Evolutionary conservation across 306 rosid genomes (phyloP).

Genomic region (Elaeagnus macrophylla): DNA sequence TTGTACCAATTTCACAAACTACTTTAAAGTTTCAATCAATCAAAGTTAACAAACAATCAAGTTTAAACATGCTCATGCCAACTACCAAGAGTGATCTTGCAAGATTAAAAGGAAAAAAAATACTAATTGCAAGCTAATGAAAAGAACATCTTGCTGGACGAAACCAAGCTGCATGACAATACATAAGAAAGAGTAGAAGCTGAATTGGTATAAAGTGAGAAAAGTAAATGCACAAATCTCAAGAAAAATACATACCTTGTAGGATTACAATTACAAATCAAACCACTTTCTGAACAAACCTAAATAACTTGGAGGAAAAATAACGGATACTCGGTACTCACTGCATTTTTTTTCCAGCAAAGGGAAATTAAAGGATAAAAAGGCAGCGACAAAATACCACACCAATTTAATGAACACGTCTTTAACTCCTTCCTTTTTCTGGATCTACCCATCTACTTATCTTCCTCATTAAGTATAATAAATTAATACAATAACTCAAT

Average conservation of each 20-base stretch:
- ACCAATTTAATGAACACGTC: constrained; percentile 21
- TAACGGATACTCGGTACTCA: too few species aligned
- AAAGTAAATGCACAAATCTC: constrained; percentile 22
- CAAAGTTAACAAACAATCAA: too few species aligned
- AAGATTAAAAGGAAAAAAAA: too few species aligned
- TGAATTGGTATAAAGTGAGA: constrained; percentile 1
- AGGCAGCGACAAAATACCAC: constrained; percentile 23
- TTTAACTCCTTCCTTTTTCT: constrained; percentile 1
- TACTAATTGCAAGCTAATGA: too few species aligned
- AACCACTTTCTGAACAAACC: constrained; percentile 15
- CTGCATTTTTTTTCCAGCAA: constrained; percentile 24
- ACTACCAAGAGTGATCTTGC: too few species aligned
- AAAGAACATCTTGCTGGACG: too few species aligned
- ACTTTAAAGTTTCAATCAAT: too few species aligned
- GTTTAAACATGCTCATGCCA: too few species aligned
- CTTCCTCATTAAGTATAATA: constrained; percentile 23
- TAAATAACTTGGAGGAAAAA: neutral
- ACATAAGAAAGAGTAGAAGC: neutral
- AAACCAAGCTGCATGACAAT: neutral
- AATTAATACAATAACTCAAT: constrained; percentile 25
- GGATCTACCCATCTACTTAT: constrained; percentile 16
- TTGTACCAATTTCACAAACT: too few species aligned
- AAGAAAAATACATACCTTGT: constrained; percentile 27
- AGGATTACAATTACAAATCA: constrained; percentile 17
- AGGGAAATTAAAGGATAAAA: constrained; percentile 21